phyloP scores from a whole-genome alignment of 1,139 yeast species.

The Taphrina flavorubra region DNA sequence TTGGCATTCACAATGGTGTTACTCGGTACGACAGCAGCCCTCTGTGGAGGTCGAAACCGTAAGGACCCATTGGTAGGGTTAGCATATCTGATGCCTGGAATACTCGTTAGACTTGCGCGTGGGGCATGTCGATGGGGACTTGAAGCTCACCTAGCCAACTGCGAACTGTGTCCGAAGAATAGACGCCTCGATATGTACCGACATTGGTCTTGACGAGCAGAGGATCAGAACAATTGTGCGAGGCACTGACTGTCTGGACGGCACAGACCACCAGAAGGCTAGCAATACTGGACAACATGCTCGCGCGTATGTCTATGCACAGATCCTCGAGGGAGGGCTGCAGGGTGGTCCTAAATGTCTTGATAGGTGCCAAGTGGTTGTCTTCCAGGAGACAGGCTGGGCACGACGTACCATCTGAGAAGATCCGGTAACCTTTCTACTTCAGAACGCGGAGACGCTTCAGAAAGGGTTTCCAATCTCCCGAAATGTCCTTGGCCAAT shows the following conservation, averaged over 20 bases:
- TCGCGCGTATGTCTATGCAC: neutral
- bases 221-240: conserved; percentile 4
- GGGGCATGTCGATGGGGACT: neutral
- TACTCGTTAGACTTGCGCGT: neutral
- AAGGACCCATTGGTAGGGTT: conserved; percentile 19
- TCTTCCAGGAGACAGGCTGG: neutral
- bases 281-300: conserved; percentile 1
- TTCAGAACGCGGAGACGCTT: neutral
- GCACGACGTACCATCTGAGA: neutral
- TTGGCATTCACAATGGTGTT: conserved; percentile 18
- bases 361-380: neutral
- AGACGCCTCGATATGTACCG: conserved; percentile 25
- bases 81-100: conserved; percentile 30
- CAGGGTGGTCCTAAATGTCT: neutral
- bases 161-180: conserved; percentile 21
- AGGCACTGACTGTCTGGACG: neutral
- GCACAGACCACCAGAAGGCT: neutral
- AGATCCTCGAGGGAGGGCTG: neutral
- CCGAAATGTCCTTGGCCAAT: neutral
- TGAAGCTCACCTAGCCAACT: conserved; percentile 22
- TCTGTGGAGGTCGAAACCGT: conserved; percentile 27
- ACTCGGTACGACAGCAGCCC: conserved; percentile 16
- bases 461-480: neutral
- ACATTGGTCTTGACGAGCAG: conserved; percentile 19
- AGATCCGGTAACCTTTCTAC: neutral